Conservation (phyloP, 2,329 filamentous ascomycete species). For the Pyrenophora seminiperda region DNA sequence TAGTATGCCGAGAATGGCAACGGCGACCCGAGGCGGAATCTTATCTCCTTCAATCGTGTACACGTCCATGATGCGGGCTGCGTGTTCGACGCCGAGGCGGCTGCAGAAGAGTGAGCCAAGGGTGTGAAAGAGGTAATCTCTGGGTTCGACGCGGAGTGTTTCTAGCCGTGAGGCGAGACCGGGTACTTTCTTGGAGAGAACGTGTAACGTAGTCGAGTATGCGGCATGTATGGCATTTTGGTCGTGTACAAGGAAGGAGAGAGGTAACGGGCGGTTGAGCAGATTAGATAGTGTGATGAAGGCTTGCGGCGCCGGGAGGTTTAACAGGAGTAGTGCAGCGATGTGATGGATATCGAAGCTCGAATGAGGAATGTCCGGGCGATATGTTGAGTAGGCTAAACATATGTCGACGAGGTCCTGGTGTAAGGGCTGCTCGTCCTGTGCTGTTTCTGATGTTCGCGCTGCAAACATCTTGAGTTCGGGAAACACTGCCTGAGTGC, state of each 20-base stretch:
- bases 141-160: slow-evolving; percentile 48
- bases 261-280: slow-evolving; percentile 73
- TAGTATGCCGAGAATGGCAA: slow-evolving; percentile 64
- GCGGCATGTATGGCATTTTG: slow-evolving; percentile 69
- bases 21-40: slow-evolving; percentile 70
- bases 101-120: slow-evolving; percentile 66
- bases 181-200: slow-evolving; percentile 67
- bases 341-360: slow-evolving; percentile 75
- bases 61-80: slow-evolving; percentile 77
- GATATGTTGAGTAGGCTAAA: slow-evolving; percentile 80
- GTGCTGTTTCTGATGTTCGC: slow-evolving; percentile 17
- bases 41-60: slow-evolving; percentile 82
- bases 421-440: slow-evolving; percentile 67
- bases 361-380: slow-evolving; percentile 75
- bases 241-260: slow-evolving; percentile 77
- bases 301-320: slow-evolving; percentile 67
- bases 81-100: slow-evolving; percentile 71
- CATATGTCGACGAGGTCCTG: slow-evolving; percentile 72
- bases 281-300: slow-evolving; percentile 78
- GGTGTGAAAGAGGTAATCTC: slow-evolving; percentile 62
- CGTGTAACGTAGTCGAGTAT: slow-evolving; percentile 71
- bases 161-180: slow-evolving; percentile 66
- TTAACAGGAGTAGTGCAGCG: slow-evolving; percentile 74
- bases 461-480: slow-evolving; percentile 75
- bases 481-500: slow-evolving; percentile 70